Base-by-base conservation (phyloP, 495 filamentous ascomycete species). In the Penicillium desertorum region DNA sequence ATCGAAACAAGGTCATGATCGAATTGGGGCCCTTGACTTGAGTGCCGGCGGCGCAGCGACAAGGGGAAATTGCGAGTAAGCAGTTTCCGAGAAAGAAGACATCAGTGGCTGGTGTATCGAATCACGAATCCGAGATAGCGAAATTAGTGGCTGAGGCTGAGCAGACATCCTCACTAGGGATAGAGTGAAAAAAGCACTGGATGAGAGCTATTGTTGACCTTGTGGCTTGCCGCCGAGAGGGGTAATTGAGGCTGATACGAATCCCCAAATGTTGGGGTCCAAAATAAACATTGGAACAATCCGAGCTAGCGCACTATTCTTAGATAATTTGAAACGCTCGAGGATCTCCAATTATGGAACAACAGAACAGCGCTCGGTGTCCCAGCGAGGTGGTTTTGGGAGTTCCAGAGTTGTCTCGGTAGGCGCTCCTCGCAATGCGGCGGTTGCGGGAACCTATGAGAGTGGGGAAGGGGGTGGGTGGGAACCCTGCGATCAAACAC, bases 51-150 rank as follows among this genome's bases (percentile, higher is more conserved):
- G n/a, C 36, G 25, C 17, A 43, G 37, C 34, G 6, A 29, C 10
- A 12, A 9, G 8, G 22, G 17, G 25, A 45, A 27, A 39, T n/a
- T 37, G 37, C 2, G 22, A 34, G 58, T n/a, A 50, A 56, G 39
- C 39, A 47, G 37, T 25, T 14, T 23, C 34, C 16, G 22, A 4
- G 50, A 27, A 27, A 30, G 7, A 37, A 45, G 44, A 44, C 27
- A 57, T 49, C 46, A 45, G 65, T 63, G 58, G 65, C 65, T 67
- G 57, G 59, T 65, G 59, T 29, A 25, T 47, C 62, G 46, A 68
- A 66, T 63, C 60, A 61, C 2, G 25, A 44, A 14, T 5, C 9
- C 29, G n/a, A 47, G 51, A 62, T 57, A 57, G 54, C 36, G 27
- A 39, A 8, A 20, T 34, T 19, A 52, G 65, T 64, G 62, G 62